Percentiles rank a stretch among this genome's conserved stretches.
These are phyloP conservation scores for Dictyostelium capitatum DNA, from an alignment of 78 protist species.

Conservation along the genomic window DNA sequence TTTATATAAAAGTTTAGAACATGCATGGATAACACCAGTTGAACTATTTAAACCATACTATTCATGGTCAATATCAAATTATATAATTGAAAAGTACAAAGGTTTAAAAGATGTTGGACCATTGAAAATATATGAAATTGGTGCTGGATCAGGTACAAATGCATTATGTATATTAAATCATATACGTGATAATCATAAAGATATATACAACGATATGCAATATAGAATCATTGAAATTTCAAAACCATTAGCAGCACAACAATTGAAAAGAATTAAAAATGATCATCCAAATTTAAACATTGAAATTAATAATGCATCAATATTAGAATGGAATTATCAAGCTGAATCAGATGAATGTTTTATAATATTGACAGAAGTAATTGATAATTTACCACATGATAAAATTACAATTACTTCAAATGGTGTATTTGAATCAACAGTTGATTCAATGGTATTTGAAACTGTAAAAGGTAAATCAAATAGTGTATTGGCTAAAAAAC, in stretches of 20 bases:
- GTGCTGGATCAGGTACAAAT: conserved; percentile 82
- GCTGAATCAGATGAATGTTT: conserved; percentile 59
- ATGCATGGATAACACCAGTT: conserved; percentile 77
- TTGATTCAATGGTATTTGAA: neutral
- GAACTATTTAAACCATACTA: conserved; percentile 71
- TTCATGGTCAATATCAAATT: conserved; percentile 46
- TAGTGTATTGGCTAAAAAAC: neutral
- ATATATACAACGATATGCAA: conserved; percentile 15
- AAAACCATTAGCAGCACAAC: conserved; percentile 52
- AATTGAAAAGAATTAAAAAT: conserved; percentile 41
- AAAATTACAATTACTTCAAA: conserved; percentile 6
- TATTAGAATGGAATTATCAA: conserved; percentile 64
- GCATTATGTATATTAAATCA: conserved; percentile 46
- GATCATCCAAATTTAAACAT: conserved; percentile 42
- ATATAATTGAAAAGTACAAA: conserved; percentile 46
- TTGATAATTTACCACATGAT: conserved; percentile 75
- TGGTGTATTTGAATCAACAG: conserved; percentile 44
- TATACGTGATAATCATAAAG: conserved; percentile 27
- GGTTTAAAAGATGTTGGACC: neutral
- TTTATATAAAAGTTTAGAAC: conserved; percentile 41
- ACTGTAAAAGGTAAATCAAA: neutral
- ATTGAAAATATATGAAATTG: conserved; percentile 66
- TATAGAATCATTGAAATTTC: conserved; percentile 69
- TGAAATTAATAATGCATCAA: conserved; percentile 20
- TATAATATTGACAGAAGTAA: conserved; percentile 59